Conservation (phyloP, 1,284 basidiomycete species). For the Malassezia caprae region DNA sequence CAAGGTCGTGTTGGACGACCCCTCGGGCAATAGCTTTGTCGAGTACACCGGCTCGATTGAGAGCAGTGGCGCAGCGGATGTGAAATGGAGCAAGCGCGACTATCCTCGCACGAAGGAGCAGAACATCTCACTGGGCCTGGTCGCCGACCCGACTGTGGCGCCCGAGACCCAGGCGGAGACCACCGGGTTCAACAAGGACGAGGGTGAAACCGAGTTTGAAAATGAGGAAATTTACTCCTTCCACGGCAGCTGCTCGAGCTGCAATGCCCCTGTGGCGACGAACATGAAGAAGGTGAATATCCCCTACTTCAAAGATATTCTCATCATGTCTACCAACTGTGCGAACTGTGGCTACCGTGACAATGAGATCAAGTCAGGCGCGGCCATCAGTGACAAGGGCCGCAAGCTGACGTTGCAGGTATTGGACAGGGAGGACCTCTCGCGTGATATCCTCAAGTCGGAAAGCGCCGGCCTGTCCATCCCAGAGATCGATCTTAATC, state of each 20-base stretch:
- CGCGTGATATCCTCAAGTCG: constrained; percentile 67
- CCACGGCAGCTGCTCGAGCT: constrained; percentile 77
- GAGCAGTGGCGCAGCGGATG: constrained; percentile 58
- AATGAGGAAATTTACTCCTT: constrained; percentile 83
- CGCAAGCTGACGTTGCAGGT: constrained; percentile 81
- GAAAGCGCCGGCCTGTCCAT: constrained; percentile 73
- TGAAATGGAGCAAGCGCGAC: constrained; percentile 83
- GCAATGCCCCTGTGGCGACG: constrained; percentile 71
- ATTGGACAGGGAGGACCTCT: constrained; percentile 85
- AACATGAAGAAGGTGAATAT: constrained; percentile 94
- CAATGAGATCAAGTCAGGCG: constrained; percentile 91
- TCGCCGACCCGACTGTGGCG: constrained; percentile 45
- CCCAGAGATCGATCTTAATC: constrained; percentile 86
- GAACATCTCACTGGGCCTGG: constrained; percentile 69
- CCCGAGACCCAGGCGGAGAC: constrained; percentile 6
- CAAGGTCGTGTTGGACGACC: constrained; percentile 80
- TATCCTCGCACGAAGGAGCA: constrained; percentile 76
- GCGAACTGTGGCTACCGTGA: constrained; percentile 88
- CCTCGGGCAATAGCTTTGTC: constrained; percentile 80
- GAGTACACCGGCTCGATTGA: constrained; percentile 39
- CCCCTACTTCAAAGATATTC: constrained; percentile 96
- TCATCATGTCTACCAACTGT: constrained; percentile 99
- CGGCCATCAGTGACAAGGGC: constrained; percentile 73
- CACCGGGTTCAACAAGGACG: constrained; percentile 39
- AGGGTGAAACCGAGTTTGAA: constrained; percentile 49